Base-by-base conservation (phyloP, 2,329 filamentous ascomycete genomes). In the Ceratocystis harringtonii region DNA sequence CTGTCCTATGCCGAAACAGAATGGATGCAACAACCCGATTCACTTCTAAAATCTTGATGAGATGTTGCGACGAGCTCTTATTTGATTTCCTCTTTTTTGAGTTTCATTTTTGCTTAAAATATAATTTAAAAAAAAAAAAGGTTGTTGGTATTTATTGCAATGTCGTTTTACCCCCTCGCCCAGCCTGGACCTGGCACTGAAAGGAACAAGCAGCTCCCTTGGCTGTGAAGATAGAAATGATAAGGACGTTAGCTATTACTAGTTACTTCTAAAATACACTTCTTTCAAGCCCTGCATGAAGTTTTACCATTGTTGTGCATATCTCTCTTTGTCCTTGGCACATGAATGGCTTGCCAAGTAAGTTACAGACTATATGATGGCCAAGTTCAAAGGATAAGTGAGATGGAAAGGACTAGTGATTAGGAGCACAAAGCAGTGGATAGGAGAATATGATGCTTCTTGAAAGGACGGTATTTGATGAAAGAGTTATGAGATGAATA, bases 121-220 rank as follows among this genome's bases (percentile, higher is more conserved):
- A 66, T 61, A 66, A 41, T 36, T 25, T 6, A 52, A 52, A 65
- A 65, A 57, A 62, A 62, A 66, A 66, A 45, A 62, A 12, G n/a
- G 10, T 63, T 50, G 30, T 32, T 63, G 12, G 8, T 50, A 12
- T 50, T 41, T 50, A 22, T 50, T 50, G 22, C n/a, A 50, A 50
- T 10, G 48, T 8, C 19, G 5, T 8, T 19, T 19, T 48, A 7
- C 17, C 2, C 5, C 15, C 8, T 50, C 36, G 45, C 19, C n/a
- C 17, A 3, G 36, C 10, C 36, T 28, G 10, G 25, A 28, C 17
- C 28, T 61, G 50, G 48, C 19, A 55, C 61, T 50, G 65, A 66
- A 66, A 60, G 65, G 60, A 45, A 63, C 65, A 45, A 48, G 60
- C 65, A 45, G 45, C 32, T 58, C 36, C 15, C 30, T 15, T 15